A percentile compares a stretch with the other conserved stretches of the same genome.
These are phyloP conservation scores for Vigna trinervia DNA, from an alignment of 306 rosid genomes.

Conservation along the genomic window DNA sequence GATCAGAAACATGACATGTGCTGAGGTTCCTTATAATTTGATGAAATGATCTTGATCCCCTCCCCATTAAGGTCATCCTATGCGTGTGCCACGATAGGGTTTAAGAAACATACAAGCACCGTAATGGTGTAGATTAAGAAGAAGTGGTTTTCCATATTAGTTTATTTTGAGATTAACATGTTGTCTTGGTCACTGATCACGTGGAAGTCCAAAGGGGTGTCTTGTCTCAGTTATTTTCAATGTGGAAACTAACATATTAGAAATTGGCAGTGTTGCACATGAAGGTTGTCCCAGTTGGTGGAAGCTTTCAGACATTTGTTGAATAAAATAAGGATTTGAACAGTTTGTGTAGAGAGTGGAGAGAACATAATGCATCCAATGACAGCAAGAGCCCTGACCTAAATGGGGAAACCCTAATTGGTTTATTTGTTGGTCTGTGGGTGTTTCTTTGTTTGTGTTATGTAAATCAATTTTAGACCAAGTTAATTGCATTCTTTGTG, in stretches of 20 bases:
- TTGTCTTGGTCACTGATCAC: slow-evolving; percentile 47
- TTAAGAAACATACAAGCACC: slow-evolving; percentile 48
- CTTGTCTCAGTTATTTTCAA: slow-evolving; percentile 38
- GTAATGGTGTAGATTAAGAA: slow-evolving; percentile 27
- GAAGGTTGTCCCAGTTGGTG: slow-evolving; percentile 49
- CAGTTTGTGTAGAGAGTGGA: slow-evolving; percentile 47
- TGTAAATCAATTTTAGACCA: slow-evolving; percentile 27
- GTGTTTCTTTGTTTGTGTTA: neutral
- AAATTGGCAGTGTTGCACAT: slow-evolving; percentile 58
- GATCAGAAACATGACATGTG: slow-evolving; percentile 63
- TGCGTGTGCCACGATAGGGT: slow-evolving; percentile 35
- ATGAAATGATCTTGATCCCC: slow-evolving; percentile 34
- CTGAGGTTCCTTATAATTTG: slow-evolving; percentile 50
- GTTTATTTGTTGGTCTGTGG: slow-evolving; percentile 20
- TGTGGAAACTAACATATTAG: slow-evolving; percentile 44
- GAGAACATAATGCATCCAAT: slow-evolving; percentile 55
- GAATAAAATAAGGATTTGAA: slow-evolving; percentile 33
- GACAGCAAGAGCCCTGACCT: slow-evolving; percentile 25
- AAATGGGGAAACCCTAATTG: slow-evolving; percentile 1
- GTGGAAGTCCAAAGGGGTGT: slow-evolving; percentile 54
- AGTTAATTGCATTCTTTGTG: slow-evolving; percentile 6
- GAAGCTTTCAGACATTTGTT: slow-evolving; percentile 49
- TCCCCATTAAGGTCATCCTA: slow-evolving; percentile 33
- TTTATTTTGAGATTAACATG: slow-evolving; percentile 35
- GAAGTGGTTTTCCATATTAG: neutral